phyloP scores from a whole-genome alignment of 306 rosid genomes.

The Arachis hypogaea region DNA sequence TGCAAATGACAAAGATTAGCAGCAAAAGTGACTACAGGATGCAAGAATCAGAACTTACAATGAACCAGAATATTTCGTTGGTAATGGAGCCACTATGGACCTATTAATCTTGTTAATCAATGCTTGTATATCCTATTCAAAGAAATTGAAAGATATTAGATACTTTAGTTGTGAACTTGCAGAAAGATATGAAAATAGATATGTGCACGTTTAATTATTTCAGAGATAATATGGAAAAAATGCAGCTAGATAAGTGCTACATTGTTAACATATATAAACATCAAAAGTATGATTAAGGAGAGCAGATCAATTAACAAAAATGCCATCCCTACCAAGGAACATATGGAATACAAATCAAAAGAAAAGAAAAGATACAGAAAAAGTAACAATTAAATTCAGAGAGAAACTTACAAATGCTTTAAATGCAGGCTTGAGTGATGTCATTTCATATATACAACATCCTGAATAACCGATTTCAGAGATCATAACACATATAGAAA shows the following conservation, averaged over 20 bases:
- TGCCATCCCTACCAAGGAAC: conserved; percentile 1
- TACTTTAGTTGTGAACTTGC: conserved; percentile 14
- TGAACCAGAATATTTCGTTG: conserved; percentile 87
- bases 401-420: conserved; percentile 91
- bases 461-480: conserved; percentile 61
- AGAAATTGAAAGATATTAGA: conserved; percentile 44
- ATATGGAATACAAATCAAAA: conserved; percentile 21
- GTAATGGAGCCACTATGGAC: conserved; percentile 97
- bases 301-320: conserved; percentile 11
- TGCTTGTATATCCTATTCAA: conserved; percentile 94
- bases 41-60: conserved; percentile 65
- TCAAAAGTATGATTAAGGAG: conserved; percentile 15
- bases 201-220: conserved; percentile 10
- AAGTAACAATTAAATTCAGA: neutral
- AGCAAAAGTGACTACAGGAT: conserved; percentile 28
- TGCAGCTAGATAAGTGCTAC: conserved; percentile 12
- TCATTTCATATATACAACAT: conserved; percentile 97
- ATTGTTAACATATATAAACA: conserved; percentile 5
- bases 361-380: conserved; percentile 7
- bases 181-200: conserved; percentile 19
- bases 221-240: neutral
- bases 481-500: conserved; percentile 10
- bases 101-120: conserved; percentile 90
- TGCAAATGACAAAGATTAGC: conserved; percentile 31
- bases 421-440: conserved; percentile 82